Evolutionary conservation across 2,329 filamentous ascomycete genomes (phyloP), one percentile per base, ranked within the genome.

Genomic region (Verruconis gallopava): DNA sequence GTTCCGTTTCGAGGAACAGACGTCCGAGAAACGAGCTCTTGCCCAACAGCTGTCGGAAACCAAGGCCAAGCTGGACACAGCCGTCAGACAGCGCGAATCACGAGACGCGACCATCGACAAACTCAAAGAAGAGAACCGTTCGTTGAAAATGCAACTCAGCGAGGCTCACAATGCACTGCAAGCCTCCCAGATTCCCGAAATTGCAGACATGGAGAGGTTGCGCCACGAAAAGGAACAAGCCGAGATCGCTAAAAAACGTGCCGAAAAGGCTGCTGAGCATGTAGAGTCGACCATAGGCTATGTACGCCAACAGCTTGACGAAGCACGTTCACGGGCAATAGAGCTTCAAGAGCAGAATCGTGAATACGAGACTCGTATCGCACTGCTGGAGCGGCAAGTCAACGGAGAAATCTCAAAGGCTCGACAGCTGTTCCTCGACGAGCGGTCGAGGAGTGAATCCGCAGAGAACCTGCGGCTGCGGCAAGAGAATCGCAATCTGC

Each of bases 401-500:
- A 40, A 22, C 21, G 42, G 42, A n/a, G 42, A 44, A 21, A 40
- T 40, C 21, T 21, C 28, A 9, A 34, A 35, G 21, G 41, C 22
- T 21, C 35, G 21, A 37, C 35, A 38, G 35, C 13, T 25, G 15
- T 38, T 38, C 12, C 42, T 41, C 14, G 18, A 30, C 21, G 41
- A 43, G 18, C 41, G 25, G 14, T 19, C n/a, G n/a, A 43, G 21
- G 35, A 30, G 15, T 20, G 22, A 19, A 3, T 18, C 20, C 6
- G n/a, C 12, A 13, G 41, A 43, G 18, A 43, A 38, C 14, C 19
- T 37, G 4, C 21, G 37, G 4, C 15, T 44, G 14, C 53, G 51
- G 40, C 42, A 46, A 2, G 46, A 50, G 36, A 21, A 60, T 0
- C 47, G 45, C 15, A 52, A 55, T 18, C 46, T 55, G 14, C 51